These are phyloP conservation scores for Escovopsis sp. DNA, from an alignment of 2,329 filamentous ascomycete species.

Conservation along the genomic window DNA sequence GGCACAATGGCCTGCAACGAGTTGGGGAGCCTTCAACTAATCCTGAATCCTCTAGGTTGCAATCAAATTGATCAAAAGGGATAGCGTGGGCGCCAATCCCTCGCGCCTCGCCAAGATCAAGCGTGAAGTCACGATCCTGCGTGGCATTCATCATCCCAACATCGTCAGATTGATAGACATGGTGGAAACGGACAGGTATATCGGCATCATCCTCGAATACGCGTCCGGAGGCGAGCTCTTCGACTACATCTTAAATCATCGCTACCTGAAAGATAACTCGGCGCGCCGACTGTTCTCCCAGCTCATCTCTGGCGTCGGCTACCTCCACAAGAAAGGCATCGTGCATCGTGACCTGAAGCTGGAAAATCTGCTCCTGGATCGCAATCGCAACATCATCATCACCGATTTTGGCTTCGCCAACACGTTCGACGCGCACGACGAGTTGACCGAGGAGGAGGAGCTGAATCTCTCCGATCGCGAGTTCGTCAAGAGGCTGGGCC, in stretches of 20 bases:
- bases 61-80: slow-evolving; percentile 92
- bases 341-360: slow-evolving; percentile 94
- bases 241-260: slow-evolving; percentile 93
- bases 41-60: slow-evolving; percentile 49
- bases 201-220: slow-evolving; percentile 96
- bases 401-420: slow-evolving; percentile 99
- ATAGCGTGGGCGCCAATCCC: slow-evolving; percentile 77
- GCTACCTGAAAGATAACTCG: slow-evolving; percentile 87
- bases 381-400: slow-evolving; percentile 98
- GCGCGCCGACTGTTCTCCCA: slow-evolving; percentile 88
- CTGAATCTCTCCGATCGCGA: slow-evolving; percentile 75
- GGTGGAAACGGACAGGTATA: slow-evolving; percentile 93
- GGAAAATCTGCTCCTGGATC: slow-evolving; percentile 86
- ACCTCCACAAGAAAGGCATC: slow-evolving; percentile 96
- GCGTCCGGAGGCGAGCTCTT: slow-evolving; percentile 95
- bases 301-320: slow-evolving; percentile 89
- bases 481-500: slow-evolving; percentile 70
- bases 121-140: slow-evolving; percentile 85
- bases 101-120: slow-evolving; percentile 91
- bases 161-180: slow-evolving; percentile 96
- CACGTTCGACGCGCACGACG: slow-evolving; percentile 81
- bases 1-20: background rate
- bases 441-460: slow-evolving; percentile 81
- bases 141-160: slow-evolving; percentile 81
- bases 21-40: slow-evolving; percentile 5